These are phyloP conservation scores for Cystobasidiaceae sp. DNA, from an alignment of 1,284 basidiomycete species.

Conservation along the genomic window DNA sequence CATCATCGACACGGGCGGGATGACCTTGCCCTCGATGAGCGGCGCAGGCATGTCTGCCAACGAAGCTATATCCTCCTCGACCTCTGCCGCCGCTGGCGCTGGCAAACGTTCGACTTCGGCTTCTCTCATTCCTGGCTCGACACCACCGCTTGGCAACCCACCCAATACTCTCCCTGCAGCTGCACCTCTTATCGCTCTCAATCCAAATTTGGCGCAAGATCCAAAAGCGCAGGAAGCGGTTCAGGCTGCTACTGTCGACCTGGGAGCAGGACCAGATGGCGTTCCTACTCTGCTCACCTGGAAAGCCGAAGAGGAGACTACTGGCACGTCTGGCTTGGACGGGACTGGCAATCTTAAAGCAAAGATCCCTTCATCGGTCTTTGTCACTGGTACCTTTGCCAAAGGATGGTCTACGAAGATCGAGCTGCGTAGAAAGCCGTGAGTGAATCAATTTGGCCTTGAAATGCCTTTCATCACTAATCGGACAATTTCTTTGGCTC, in stretches of 20 bases:
- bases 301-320: constrained; percentile 36
- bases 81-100: background rate
- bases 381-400: constrained; percentile 57
- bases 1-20: background rate
- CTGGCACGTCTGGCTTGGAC: constrained; percentile 4
- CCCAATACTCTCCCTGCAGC: constrained; percentile 37
- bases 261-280: constrained; percentile 43
- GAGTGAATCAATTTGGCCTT: constrained; percentile 30
- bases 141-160: constrained; percentile 28
- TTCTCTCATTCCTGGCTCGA: constrained; percentile 19
- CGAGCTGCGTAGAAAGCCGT: constrained; percentile 50
- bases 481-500: background rate
- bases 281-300: constrained; percentile 44
- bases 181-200: constrained; percentile 39
- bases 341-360: background rate
- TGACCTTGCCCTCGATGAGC: background rate
- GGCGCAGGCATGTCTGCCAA: background rate
- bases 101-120: too few species aligned
- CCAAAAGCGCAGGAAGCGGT: constrained; percentile 40
- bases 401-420: constrained; percentile 56
- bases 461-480: background rate
- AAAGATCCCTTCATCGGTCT: constrained; percentile 46
- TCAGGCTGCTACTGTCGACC: constrained; percentile 43
- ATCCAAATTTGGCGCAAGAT: constrained; percentile 36
- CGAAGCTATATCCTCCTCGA: background rate